Evolutionary conservation across 345 rosid genomes (phyloP).

Genomic region (Melaleuca quinquenervia): DNA sequence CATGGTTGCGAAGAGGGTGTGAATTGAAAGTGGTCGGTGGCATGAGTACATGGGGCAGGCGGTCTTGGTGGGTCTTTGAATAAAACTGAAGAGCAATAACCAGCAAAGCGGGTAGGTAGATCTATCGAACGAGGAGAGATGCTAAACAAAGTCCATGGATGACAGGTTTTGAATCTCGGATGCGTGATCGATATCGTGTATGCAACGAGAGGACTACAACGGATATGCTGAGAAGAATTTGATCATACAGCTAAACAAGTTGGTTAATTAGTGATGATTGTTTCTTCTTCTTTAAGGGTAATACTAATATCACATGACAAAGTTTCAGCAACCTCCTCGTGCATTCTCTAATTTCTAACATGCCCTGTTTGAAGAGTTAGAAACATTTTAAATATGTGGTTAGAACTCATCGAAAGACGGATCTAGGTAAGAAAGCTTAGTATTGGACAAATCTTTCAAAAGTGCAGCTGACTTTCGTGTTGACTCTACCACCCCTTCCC

Average conservation of each 20-base stretch:
- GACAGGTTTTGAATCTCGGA: not conserved
- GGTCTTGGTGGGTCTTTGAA: not conserved
- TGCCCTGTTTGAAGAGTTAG: not conserved
- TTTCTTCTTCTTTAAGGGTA: not conserved
- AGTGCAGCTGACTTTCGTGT: not conserved
- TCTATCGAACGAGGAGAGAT: not conserved
- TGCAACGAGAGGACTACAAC: too few relatives aligned
- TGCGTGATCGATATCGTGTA: not conserved
- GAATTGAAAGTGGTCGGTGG: not conserved
- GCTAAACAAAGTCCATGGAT: not conserved
- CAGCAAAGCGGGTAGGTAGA: not conserved
- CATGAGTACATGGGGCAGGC: not conserved
- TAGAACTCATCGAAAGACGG: not conserved
- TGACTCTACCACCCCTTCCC: not conserved
- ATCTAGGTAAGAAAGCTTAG: not conserved
- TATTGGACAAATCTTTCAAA: not conserved
- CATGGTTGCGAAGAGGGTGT: not conserved
- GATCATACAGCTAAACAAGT: not conserved
- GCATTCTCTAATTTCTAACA: not conserved
- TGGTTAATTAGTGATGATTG: accelerated
- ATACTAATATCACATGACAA: not conserved
- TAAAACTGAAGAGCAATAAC: too few relatives aligned
- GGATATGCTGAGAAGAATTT: not conserved
- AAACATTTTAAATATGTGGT: not conserved
- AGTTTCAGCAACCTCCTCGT: not conserved